Conservation (phyloP, 208 protist genomes). For the Crithidia brevicula region DNA sequence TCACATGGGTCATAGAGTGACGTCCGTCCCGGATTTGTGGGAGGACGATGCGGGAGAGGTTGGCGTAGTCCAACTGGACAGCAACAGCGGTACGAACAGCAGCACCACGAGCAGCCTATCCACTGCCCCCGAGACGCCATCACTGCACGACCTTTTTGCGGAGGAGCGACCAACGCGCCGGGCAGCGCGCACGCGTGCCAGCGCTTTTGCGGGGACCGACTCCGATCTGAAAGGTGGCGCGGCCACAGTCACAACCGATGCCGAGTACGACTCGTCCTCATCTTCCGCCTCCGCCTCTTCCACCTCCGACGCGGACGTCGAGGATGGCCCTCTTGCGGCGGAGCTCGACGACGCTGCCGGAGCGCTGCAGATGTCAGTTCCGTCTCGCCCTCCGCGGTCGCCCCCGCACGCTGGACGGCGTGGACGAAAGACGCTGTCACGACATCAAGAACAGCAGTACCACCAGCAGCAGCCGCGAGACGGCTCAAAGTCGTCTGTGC, state of each 20-base stretch:
- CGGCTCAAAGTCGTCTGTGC: not conserved
- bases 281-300: not conserved
- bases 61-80: not conserved
- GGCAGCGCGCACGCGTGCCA: not conserved
- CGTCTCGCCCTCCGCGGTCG: not conserved
- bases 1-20: not conserved
- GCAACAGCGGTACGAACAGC: not conserved
- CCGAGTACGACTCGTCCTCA: constrained; percentile 4
- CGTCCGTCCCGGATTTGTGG: constrained; percentile 6
- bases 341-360: not conserved
- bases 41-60: constrained; percentile 3
- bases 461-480: constrained; percentile 1
- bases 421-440: not conserved
- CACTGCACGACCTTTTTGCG: not conserved
- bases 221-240: not conserved
- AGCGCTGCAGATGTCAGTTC: not conserved
- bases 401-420: not conserved
- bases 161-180: not conserved
- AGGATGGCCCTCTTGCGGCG: not conserved
- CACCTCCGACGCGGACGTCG: not conserved
- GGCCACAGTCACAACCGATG: constrained; percentile 3
- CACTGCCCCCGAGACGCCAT: not conserved
- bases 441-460: not conserved
- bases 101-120: not conserved
- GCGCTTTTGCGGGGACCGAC: not conserved